Conservation (phyloP, 345 rosid genomes). For the Pistacia integerrima region DNA sequence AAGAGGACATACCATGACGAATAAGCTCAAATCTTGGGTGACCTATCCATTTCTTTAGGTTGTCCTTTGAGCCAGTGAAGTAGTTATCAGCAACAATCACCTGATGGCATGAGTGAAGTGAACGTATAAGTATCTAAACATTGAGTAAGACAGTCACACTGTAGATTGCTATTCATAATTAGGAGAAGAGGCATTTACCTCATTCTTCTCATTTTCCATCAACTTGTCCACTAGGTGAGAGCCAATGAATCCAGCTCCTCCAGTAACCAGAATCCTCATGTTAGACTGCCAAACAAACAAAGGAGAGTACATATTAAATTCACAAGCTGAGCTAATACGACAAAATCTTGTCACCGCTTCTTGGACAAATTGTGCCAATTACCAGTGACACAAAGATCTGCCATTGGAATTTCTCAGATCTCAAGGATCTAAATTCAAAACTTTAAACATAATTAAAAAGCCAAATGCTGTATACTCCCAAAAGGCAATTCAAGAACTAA, state of each 20-base stretch:
- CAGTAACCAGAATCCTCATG: slow-evolving; percentile 90
- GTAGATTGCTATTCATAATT: not conserved
- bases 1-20: slow-evolving; percentile 70
- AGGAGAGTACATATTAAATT: not conserved
- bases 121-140: not conserved
- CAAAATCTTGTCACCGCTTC: not conserved
- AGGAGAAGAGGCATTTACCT: slow-evolving; percentile 37
- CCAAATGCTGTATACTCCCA: not conserved
- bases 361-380: not conserved
- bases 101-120: slow-evolving; percentile 29
- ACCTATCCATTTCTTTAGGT: slow-evolving; percentile 91
- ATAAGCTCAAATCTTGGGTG: slow-evolving; percentile 97
- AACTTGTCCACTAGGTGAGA: slow-evolving; percentile 92
- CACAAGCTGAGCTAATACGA: not conserved
- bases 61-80: slow-evolving; percentile 92
- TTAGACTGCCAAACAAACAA: slow-evolving; percentile 66
- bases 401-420: not conserved
- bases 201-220: slow-evolving; percentile 93
- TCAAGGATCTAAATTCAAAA: not conserved
- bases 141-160: not conserved
- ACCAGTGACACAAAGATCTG: not conserved
- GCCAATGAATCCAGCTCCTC: slow-evolving; percentile 99
- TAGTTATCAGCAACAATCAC: slow-evolving; percentile 87
- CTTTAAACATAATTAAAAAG: not conserved
- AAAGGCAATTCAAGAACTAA: not conserved